Evolutionary conservation across 805 yeast species (phyloP), one percentile per base, ranked within the genome.

Genomic region (Ogataea saltuana): DNA sequence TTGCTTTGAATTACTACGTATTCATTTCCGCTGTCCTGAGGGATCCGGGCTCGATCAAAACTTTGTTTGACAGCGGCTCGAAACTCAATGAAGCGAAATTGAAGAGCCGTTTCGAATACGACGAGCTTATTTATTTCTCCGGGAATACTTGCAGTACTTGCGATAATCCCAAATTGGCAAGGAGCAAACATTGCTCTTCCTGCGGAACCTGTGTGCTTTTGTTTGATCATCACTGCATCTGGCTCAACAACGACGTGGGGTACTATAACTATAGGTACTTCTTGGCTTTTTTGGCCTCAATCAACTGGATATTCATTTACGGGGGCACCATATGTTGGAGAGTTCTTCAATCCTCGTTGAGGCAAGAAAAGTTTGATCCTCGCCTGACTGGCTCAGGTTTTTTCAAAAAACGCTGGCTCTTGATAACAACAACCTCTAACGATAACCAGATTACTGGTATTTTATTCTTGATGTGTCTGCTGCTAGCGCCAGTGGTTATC

Each of bases 161-260:
- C 55, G 60, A 74, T 9, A 65, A 75, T 31, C 80, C 86, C 80
- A 69, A 90, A 48, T 79, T 86, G 11, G 88, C 95, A 1, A 67
- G 95, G 44, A 70, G 88, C 6, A 81, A 85, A 49, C 96, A 88
- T 61, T 88, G 96, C 56, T 69, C 81, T 1, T 69, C 69, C 3
- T 88, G 95, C 63, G 77, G 78, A 48, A 69, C 70, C 6, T 88
- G 96, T 56, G 68, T 85, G 15, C 60, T 76, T 9, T 54, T 75
- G 36, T 83, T 78, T 53, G 96, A 88, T 45, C 83, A 78, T 55
- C 83, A 78, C 55, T 78, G 83, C 52, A 52, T 70, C 8, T 78
- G 75, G 65, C 55, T 78, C 23, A 78, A 78, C 53, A 77, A 76
- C 53, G 80, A 81, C 53, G 69, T 78, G 39, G 83, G 81, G 2